Conservation (phyloP, 2,329 filamentous ascomycete species). For the Alternaria gaisen region DNA sequence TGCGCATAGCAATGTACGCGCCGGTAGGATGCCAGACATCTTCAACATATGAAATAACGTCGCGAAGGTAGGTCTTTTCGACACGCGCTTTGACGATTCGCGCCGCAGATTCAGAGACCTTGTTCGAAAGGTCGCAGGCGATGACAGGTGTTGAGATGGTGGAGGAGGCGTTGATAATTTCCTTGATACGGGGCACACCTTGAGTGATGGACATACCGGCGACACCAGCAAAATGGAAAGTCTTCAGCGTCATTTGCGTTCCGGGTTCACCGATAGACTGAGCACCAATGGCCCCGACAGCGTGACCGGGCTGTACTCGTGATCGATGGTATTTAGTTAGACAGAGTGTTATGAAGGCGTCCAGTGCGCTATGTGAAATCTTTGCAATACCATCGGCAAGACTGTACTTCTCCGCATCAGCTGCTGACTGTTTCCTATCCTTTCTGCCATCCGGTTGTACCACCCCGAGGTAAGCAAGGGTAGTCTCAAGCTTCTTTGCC, state of each 20-base stretch:
- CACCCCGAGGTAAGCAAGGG: constrained; percentile 40
- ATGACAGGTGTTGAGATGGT: constrained; percentile 95
- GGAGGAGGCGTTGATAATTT: constrained; percentile 99
- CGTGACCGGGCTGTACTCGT: constrained; percentile 91
- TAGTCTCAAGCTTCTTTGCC: constrained; percentile 68
- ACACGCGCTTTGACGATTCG: constrained; percentile 91
- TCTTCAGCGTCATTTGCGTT: constrained; percentile 99
- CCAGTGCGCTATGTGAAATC: constrained; percentile 77
- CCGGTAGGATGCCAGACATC: constrained; percentile 84
- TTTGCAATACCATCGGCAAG: constrained; percentile 78
- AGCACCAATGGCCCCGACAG: constrained; percentile 93
- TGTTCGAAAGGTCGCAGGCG: constrained; percentile 81
- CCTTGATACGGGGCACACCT: constrained; percentile 99
- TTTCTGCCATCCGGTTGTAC: constrained; percentile 23
- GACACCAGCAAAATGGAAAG: constrained; percentile 99
- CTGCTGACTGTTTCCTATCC: constrained; percentile 19
- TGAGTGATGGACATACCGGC: constrained; percentile 99
- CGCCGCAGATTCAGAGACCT: constrained; percentile 78
- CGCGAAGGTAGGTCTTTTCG: constrained; percentile 90
- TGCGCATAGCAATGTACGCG: constrained; percentile 79
- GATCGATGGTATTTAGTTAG: constrained; percentile 90
- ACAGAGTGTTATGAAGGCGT: constrained; percentile 80
- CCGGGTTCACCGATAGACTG: constrained; percentile 98
- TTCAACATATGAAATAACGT: constrained; percentile 82
- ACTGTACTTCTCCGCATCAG: constrained; percentile 50